Conservation (phyloP, 208 protist species). For the Wallacemonas sp. region DNA sequence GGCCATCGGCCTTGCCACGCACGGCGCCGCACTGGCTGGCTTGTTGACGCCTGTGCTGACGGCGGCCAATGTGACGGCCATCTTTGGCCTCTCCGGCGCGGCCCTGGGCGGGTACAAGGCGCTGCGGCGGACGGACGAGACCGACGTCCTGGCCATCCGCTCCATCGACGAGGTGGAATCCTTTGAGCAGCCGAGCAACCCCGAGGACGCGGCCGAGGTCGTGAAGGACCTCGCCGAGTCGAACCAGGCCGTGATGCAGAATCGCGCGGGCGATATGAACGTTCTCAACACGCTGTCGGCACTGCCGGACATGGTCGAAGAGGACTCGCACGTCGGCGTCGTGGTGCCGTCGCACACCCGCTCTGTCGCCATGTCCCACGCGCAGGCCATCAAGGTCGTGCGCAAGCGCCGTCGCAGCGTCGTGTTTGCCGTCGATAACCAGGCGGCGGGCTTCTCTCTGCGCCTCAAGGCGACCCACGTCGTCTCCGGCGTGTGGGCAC, state of each 20-base stretch:
- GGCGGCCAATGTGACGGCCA: slow-evolving; percentile 60
- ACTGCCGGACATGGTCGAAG: slow-evolving; percentile 43
- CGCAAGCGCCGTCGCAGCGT: slow-evolving; percentile 50
- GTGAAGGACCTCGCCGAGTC: slow-evolving; percentile 20
- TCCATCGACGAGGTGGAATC: slow-evolving; percentile 66
- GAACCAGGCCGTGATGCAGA: slow-evolving; percentile 19
- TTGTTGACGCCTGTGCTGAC: slow-evolving; percentile 72
- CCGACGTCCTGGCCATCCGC: slow-evolving; percentile 65
- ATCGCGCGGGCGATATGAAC: slow-evolving; percentile 27
- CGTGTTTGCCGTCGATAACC: slow-evolving; percentile 61
- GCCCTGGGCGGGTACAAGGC: slow-evolving; percentile 78
- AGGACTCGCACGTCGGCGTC: slow-evolving; percentile 43
- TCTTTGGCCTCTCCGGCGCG: slow-evolving; percentile 73
- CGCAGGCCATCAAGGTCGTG: slow-evolving; percentile 29
- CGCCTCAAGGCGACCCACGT: slow-evolving; percentile 65
- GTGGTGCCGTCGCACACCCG: slow-evolving; percentile 69
- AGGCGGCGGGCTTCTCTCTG: slow-evolving; percentile 42
- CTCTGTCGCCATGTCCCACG: slow-evolving; percentile 55
- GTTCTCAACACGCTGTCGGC: slow-evolving; percentile 3
- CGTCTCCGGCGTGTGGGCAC: slow-evolving; percentile 60
- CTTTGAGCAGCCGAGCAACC: slow-evolving; percentile 30
- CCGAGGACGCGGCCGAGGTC: slow-evolving; percentile 18
- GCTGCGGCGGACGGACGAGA: slow-evolving; percentile 61
- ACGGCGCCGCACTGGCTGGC: slow-evolving; percentile 60
- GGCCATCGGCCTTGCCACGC: slow-evolving; percentile 64